These are phyloP conservation scores for Bauhinia variegata DNA, from an alignment of 306 rosid species.

Conservation along the genomic window DNA sequence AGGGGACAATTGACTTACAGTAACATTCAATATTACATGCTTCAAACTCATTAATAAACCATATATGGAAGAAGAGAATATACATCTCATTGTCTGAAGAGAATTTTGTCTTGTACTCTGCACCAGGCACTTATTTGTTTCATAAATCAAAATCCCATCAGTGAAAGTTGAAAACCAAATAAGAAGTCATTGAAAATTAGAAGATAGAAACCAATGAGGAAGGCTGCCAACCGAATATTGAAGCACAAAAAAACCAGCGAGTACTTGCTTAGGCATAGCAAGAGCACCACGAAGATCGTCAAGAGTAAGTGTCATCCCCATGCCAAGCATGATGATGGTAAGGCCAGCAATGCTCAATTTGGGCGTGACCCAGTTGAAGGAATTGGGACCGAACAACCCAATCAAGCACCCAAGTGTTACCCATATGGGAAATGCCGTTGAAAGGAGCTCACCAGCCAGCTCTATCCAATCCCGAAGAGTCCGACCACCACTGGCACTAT, in stretches of 20 bases:
- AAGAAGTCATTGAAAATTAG: background rate
- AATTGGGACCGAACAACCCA: constrained; percentile 62
- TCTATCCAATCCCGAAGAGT: constrained; percentile 65
- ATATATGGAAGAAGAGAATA: background rate
- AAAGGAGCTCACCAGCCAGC: constrained; percentile 50
- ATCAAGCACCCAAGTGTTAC: constrained; percentile 70
- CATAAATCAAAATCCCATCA: too few relatives aligned
- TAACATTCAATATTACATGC: background rate
- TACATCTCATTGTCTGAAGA: background rate
- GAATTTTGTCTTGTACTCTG: too few relatives aligned
- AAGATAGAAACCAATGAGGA: background rate
- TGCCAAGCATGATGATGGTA: constrained; percentile 73
- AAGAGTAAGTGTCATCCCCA: constrained; percentile 94
- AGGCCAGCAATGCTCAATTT: constrained; percentile 59
- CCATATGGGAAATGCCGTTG: constrained; percentile 84
- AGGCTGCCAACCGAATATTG: constrained; percentile 69
- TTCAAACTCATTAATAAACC: background rate
- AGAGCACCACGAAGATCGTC: constrained; percentile 78
- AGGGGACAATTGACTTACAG: background rate
- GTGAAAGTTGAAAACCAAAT: too few relatives aligned
- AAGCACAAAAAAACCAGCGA: constrained; percentile 73
- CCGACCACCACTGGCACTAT: constrained; percentile 30
- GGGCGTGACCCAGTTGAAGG: constrained; percentile 76
- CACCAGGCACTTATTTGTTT: too few relatives aligned
- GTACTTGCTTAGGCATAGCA: constrained; percentile 75